phyloP scores from a whole-genome alignment of 2,329 filamentous ascomycete species.

The Thelonectria rubi region DNA sequence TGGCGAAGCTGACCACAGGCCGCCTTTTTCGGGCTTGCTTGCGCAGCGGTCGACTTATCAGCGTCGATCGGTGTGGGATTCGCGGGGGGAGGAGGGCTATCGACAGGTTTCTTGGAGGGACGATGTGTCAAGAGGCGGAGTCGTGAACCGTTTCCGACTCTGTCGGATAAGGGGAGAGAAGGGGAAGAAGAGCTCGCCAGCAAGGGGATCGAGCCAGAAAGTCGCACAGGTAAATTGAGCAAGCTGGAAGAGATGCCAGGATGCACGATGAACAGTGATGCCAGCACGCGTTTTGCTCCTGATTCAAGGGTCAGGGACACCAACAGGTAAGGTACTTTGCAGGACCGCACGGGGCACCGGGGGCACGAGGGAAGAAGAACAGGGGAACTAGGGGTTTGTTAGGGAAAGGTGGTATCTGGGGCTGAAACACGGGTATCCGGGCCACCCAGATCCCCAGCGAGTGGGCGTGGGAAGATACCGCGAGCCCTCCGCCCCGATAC shows the following conservation, averaged over 20 bases:
- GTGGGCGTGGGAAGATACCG: slow-evolving; percentile 19
- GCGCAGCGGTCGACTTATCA: slow-evolving; percentile 17
- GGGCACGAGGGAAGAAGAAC: slow-evolving; percentile 27
- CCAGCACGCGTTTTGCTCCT: slow-evolving; percentile 47
- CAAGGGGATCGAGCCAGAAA: slow-evolving; percentile 38
- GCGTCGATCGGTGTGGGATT: slow-evolving; percentile 19
- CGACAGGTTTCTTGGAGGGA: slow-evolving; percentile 16
- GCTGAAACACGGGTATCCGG: slow-evolving; percentile 25
- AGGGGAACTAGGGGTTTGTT: slow-evolving; percentile 38
- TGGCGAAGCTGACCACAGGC: slow-evolving; percentile 13
- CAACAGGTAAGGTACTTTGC: not conserved
- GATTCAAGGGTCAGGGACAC: slow-evolving; percentile 41
- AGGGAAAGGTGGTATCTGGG: slow-evolving; percentile 26
- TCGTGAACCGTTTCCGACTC: slow-evolving; percentile 26
- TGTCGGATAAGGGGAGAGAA: slow-evolving; percentile 22
- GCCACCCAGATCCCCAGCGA: not conserved
- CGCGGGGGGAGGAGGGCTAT: not conserved
- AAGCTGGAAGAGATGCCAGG: slow-evolving; percentile 30
- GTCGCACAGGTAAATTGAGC: slow-evolving; percentile 34
- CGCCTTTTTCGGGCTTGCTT: slow-evolving; percentile 17
- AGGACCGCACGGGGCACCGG: slow-evolving; percentile 35
- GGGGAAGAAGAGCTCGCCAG: slow-evolving; percentile 31
- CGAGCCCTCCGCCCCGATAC: slow-evolving; percentile 20
- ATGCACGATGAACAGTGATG: slow-evolving; percentile 38
- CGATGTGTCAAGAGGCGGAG: slow-evolving; percentile 27